Base-by-base conservation (phyloP, 2,329 filamentous ascomycete species). In the Dothiorella sarmentorum region DNA sequence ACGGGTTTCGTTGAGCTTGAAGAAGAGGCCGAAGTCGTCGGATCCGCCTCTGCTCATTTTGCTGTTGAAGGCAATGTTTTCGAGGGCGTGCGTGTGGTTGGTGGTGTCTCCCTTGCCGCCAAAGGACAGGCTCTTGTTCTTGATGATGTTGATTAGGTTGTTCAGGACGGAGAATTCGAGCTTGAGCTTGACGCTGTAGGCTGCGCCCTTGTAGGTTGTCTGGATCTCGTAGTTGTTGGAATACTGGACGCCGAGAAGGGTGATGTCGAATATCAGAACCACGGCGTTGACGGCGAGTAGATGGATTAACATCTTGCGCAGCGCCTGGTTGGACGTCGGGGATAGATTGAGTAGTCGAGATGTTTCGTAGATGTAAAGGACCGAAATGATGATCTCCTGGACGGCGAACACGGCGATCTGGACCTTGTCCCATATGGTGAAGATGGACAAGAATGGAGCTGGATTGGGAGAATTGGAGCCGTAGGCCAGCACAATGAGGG, bases 161-260 rank as follows among this genome's bases (percentile, higher is more conserved):
- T 81, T 73, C 9, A 85, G 71, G 38, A 85, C 78, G 15, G 80
- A 78, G 61, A 80, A 78, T 67, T 85, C 83, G n/a, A 83, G 74
- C 61, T 82, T 81, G 38, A 82, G 71, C 63, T 79, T 79, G 63
- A 78, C 67, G 43, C 70, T 73, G 65, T 78, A 79, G 5, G 76
- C 71, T 18, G 75, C 73, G 20, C 68, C 72, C 61, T 78, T 77
- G 3, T 76, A 63, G 0, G 72, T 71, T 4, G 69, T 69, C 49
- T 76, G 71, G 2, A 77, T 60, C 45, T 71, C 71, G 62, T 74
- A 75, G 38, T 70, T 63, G 10, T 68, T 68, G 3, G 70, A 66
- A 61, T 71, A 76, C 60, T 74, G 70, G 11, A 76, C 63, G 5
- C 66, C 73, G 0, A 77, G 68, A 0, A 77, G 65, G 18, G 68